Evolutionary conservation across 345 rosid genomes (phyloP).

Genomic region (Lepidium didymum): DNA sequence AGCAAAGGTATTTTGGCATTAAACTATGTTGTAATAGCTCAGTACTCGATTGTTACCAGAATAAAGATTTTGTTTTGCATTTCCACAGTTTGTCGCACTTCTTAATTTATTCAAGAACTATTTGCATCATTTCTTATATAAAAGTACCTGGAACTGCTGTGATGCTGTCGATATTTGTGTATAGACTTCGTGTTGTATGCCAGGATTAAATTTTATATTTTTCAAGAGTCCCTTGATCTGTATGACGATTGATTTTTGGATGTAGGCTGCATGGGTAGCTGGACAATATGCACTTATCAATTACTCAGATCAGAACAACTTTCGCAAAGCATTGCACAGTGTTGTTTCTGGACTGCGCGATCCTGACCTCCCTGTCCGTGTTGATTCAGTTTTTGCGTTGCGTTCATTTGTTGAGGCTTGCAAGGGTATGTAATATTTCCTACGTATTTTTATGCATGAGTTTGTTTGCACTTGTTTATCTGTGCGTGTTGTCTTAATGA

Average conservation of each 20-base stretch:
- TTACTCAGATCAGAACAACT: conserved; percentile 76
- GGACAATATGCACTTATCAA: conserved; percentile 84
- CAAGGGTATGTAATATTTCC: conserved; percentile 41
- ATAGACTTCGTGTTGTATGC: background rate
- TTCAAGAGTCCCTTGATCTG: background rate
- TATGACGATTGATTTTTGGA: background rate
- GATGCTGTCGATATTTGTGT: background rate
- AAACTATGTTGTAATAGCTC: conserved; percentile 4
- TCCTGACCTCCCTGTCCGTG: conserved; percentile 94
- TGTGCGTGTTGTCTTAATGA: background rate
- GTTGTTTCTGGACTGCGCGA: conserved; percentile 86
- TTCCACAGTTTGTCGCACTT: background rate
- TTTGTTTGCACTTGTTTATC: background rate
- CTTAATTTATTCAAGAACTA: background rate
- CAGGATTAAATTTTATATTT: background rate
- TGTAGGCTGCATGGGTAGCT: conserved; percentile 94
- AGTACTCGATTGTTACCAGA: background rate
- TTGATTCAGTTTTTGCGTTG: conserved; percentile 91
- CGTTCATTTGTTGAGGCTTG: conserved; percentile 92
- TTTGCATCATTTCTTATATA: background rate
- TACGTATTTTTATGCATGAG: conserved; percentile 1
- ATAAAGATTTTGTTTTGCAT: background rate
- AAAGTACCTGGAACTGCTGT: background rate
- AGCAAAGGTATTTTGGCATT: conserved; percentile 59
- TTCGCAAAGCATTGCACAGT: conserved; percentile 66